Percentiles rank a stretch among this genome's conserved stretches.
Evolutionary conservation across 2,329 filamentous ascomycete genomes (phyloP).

Genomic region (Endothia cerciana): DNA sequence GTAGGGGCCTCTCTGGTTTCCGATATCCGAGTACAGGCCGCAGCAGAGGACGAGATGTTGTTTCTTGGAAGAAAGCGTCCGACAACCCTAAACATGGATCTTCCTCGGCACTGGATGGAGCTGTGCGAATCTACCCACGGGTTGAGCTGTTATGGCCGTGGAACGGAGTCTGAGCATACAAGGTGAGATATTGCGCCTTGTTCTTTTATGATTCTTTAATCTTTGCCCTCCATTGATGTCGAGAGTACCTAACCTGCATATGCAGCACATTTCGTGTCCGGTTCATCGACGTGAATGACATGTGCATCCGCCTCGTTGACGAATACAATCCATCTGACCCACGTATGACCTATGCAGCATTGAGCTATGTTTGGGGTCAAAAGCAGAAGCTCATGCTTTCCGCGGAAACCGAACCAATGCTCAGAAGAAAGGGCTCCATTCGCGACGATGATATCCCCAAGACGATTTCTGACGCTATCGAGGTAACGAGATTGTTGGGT

Average conservation of each 20-base stretch:
- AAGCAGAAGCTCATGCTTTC: constrained; percentile 8
- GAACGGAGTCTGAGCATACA: not conserved
- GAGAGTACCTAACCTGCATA: not conserved
- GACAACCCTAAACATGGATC: not conserved
- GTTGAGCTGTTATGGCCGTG: not conserved
- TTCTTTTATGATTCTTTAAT: not conserved
- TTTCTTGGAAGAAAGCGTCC: not conserved
- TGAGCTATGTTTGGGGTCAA: constrained; percentile 3
- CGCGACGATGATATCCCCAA: not conserved
- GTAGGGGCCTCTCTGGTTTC: not conserved
- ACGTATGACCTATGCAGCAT: not conserved
- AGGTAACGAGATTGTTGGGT: not conserved
- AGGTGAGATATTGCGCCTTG: not conserved
- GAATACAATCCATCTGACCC: not conserved
- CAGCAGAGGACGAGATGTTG: constrained; percentile 1
- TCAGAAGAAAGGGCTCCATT: not conserved
- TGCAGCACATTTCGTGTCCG: not conserved
- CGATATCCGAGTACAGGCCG: not conserved
- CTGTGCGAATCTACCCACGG: not conserved
- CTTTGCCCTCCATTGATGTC: not conserved
- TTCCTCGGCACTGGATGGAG: not conserved
- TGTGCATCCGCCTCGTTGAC: constrained; percentile 3
- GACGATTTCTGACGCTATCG: not conserved
- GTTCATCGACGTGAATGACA: not conserved
- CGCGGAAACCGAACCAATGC: not conserved